Evolutionary conservation across 192 early-diverging fungal genomes (phyloP).

Genomic region (Pilaira anomala): DNA sequence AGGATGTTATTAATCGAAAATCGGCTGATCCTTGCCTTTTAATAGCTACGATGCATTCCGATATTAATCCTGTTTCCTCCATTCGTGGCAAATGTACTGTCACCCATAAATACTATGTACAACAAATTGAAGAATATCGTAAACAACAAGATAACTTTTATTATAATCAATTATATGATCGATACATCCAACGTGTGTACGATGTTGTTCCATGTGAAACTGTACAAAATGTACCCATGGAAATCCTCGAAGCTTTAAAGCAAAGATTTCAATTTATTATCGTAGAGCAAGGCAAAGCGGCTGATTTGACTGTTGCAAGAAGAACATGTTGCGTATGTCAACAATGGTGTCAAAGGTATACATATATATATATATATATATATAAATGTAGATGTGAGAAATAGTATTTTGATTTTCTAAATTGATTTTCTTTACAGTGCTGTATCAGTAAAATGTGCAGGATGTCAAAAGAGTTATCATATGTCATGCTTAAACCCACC

Average conservation of each 20-base stretch:
- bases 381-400: too few species aligned
- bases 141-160: constrained; percentile 74
- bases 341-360: constrained; percentile 65
- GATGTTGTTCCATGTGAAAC: constrained; percentile 79
- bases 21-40: constrained; percentile 70
- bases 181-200: constrained; percentile 84
- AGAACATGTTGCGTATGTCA: constrained; percentile 70
- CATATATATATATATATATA: not conserved
- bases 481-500: constrained; percentile 82
- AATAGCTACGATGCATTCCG: constrained; percentile 86
- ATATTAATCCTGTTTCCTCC: constrained; percentile 74
- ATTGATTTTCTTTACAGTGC: constrained; percentile 31
- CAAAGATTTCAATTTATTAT: constrained; percentile 81
- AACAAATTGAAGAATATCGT: constrained; percentile 60
- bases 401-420: too few species aligned
- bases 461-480: constrained; percentile 77
- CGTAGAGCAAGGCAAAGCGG: constrained; percentile 78
- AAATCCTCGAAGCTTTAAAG: constrained; percentile 62
- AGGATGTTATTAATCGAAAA: constrained; percentile 66
- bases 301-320: constrained; percentile 67
- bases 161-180: constrained; percentile 85
- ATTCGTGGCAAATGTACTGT: constrained; percentile 82
- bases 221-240: constrained; percentile 76
- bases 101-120: constrained; percentile 61
- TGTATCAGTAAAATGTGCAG: constrained; percentile 72